Base-by-base conservation (phyloP, 1,139 yeast genomes). In the Suhomyces ambrosiae region DNA sequence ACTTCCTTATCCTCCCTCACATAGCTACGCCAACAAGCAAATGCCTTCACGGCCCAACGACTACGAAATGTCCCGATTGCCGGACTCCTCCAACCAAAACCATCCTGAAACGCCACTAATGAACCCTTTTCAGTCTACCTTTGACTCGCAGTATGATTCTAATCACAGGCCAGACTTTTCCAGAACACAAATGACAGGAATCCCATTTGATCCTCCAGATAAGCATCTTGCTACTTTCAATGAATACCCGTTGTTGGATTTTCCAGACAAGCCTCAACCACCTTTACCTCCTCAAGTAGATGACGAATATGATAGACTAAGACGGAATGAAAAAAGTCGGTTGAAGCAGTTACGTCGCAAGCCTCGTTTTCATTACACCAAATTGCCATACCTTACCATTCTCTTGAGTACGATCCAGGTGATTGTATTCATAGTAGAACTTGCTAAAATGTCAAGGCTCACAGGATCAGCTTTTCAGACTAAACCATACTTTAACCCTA, bases 391-490 rank as follows among this genome's bases (percentile, higher is more conserved):
- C 51, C 68, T 77, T 47, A 72, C 80, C 5, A 67, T 71, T 18
- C 7, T 72, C 1, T 67, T 74, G 11, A 68, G 81, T 0, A 32
- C 68, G 5, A 70, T 80, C 15, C 88, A 84, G 53, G 53, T 80
- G 3, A 59, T 63, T 7, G 83, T 83, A 12, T 84, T 84, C 52
- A 70, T 83, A n/a, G 84, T 74, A n/a, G 90, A 84, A 55, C 60
- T 85, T 31, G 75, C 68, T 7, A 68, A 64, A 42, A 80, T 80
- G 86, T 71, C 81, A 3, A 50, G 59, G 6, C 62, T 79, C 32
- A 83, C 90, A 0, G 88, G 88, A 2, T 71, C 79, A 4, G 82
- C 86, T 2, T 76, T 84, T 45, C 87, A 80, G 55, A 80, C 87
- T 0, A 60, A 80, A 48, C 92, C 92, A 3, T 74, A 79, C 42